phyloP scores from a whole-genome alignment of 768 basidiomycete genomes.

The Hericium coralloides region DNA sequence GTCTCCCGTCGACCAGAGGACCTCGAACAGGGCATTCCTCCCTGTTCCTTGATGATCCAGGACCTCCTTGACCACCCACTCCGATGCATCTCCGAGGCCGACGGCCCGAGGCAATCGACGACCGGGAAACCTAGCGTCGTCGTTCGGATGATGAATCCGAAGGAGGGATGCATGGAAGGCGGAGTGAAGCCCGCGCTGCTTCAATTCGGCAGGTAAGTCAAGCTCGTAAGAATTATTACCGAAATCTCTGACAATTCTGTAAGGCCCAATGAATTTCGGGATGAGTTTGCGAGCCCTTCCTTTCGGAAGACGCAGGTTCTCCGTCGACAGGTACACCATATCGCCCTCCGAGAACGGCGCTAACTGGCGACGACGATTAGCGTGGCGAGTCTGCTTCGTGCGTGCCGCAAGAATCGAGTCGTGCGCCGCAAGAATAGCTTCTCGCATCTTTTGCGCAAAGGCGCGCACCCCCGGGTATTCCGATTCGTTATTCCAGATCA shows the following conservation, averaged over 20 bases:
- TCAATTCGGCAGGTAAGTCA: neutral
- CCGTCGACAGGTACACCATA: conserved; percentile 27
- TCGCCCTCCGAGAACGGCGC: conserved; percentile 13
- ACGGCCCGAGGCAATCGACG: neutral
- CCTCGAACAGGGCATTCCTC: neutral
- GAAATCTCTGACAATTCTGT: conserved; percentile 16
- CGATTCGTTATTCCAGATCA: conserved; percentile 20
- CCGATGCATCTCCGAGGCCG: neutral
- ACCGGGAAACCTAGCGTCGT: neutral
- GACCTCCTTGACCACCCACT: neutral
- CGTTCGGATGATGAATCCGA: neutral
- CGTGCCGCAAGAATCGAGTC: conserved; percentile 28
- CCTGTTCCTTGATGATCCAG: neutral
- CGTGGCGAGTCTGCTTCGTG: conserved; percentile 21
- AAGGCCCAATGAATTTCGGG: conserved; percentile 33
- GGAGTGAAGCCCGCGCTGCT: neutral
- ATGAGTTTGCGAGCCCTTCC: conserved; percentile 25
- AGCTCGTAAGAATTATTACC: neutral
- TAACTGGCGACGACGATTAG: conserved; percentile 13
- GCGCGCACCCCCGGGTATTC: conserved; percentile 21
- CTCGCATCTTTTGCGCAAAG: conserved; percentile 21
- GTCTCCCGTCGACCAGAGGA: neutral
- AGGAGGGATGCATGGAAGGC: neutral
- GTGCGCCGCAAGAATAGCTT: conserved; percentile 21
- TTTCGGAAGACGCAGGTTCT: conserved; percentile 27